Base-by-base conservation (phyloP, 2,329 filamentous ascomycete genomes). In the Furcasterigmium furcatum region DNA sequence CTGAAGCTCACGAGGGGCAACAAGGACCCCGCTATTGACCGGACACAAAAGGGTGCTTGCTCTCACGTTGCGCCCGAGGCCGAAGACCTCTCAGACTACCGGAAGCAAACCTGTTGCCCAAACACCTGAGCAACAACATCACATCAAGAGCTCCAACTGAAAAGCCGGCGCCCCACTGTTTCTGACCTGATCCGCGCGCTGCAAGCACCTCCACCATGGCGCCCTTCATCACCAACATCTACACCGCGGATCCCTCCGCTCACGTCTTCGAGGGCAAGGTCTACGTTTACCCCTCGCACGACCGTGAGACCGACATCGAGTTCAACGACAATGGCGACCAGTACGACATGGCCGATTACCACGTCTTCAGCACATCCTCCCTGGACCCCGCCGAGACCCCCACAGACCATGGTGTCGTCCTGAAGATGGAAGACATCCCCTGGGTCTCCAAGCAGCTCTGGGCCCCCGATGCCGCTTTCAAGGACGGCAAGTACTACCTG, bases 311-410 rank as follows among this genome's bases (percentile, higher is more conserved):
- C 5, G 77, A 82, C 64, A 87, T 89, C 63, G 47, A 77, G 46
- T 84, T 86, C 73, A 91, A 91, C 70, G 87, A 91, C 74, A 89
- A 90, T 74, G 87, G 87, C 60, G 87, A 90, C 68, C 87, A 91
- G 63, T 91, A 90, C 63, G 87, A 89, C 70, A 91, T 91, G 87
- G 76, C 70, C 46, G 87, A 91, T 71, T 91, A 91, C 74, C 87
- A 91, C 65, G 87, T 91, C 62, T 84, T 91, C 65, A 84, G 79
- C 53, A 68, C 67, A 21, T 55, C 63, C 10, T 71, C 68, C 22
- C 65, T 80, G 47, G 75, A 80, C 45, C 70, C 74, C 2, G 68
- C 80, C 20, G 75, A 74, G 49, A 70, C 73, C 16, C 84, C 90
- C 3, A 83, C 75, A 18, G 87, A 91, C 68, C 87, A 91, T 67